These are phyloP conservation scores for Areca catechu DNA, from an alignment of 176 grass and related monocot genomes.

Conservation along the genomic window DNA sequence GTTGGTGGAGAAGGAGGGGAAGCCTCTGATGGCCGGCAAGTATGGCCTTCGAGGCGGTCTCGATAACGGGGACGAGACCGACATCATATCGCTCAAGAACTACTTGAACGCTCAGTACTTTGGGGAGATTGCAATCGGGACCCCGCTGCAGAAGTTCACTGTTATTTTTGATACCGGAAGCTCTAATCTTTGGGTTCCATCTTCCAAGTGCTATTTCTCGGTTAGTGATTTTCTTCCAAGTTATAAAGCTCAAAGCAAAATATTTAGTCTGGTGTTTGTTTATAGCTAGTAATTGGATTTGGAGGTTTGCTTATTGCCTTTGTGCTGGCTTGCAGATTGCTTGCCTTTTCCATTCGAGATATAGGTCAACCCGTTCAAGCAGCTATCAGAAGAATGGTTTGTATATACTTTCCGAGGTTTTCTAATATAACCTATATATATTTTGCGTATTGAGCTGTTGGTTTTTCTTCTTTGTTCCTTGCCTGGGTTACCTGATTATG, in stretches of 20 bases:
- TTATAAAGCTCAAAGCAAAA: too few species aligned
- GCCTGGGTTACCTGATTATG: too few species aligned
- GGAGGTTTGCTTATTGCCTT: background rate
- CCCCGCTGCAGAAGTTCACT: conserved; percentile 70
- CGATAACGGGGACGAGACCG: conserved; percentile 18
- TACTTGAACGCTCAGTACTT: conserved; percentile 87
- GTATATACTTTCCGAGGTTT: background rate
- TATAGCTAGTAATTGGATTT: too few species aligned
- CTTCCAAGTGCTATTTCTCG: conserved; percentile 75
- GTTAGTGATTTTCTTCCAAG: conserved; percentile 17
- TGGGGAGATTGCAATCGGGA: conserved; percentile 61
- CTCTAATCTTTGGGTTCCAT: conserved; percentile 90
- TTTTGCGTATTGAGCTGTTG: too few species aligned
- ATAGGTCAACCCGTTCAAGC: conserved; percentile 43
- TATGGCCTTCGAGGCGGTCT: conserved; percentile 28
- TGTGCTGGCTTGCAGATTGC: conserved; percentile 36
- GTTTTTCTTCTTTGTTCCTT: too few species aligned
- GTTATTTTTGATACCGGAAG: conserved; percentile 90
- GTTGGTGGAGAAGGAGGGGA: conserved; percentile 17
- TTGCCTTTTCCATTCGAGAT: conserved; percentile 66
- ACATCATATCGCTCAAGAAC: conserved; percentile 63
- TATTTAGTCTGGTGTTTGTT: too few species aligned
- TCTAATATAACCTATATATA: too few species aligned
- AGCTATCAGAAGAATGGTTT: conserved; percentile 58
- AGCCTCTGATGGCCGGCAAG: conserved; percentile 25